Percentiles rank a stretch among this genome's conserved stretches.
These are phyloP conservation scores for Scedosporium minutisporum DNA, from an alignment of 2,329 filamentous ascomycete species.

Conservation along the genomic window DNA sequence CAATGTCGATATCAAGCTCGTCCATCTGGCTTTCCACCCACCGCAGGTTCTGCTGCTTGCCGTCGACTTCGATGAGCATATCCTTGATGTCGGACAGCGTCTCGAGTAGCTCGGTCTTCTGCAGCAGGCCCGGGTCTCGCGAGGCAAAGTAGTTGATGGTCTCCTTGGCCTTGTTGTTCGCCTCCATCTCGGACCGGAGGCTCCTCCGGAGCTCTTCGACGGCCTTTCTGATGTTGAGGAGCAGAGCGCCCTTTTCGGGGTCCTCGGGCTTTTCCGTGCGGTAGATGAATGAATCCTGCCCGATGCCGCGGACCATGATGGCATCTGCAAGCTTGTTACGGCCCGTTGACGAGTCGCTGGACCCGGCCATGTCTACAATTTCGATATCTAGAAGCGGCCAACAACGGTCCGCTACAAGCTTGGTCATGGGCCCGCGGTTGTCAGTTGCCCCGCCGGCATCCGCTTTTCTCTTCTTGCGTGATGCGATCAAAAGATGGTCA, in stretches of 20 bases:
- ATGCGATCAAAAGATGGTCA: constrained; percentile 85
- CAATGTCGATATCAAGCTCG: constrained; percentile 91
- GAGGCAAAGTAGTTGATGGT: constrained; percentile 79
- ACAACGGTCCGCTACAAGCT: constrained; percentile 86
- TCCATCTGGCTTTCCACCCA: constrained; percentile 96
- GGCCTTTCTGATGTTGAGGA: constrained; percentile 86
- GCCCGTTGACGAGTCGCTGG: constrained; percentile 41
- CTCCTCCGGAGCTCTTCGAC: constrained; percentile 85
- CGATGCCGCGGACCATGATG: constrained; percentile 78
- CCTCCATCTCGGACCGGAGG: constrained; percentile 76
- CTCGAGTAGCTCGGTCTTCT: constrained; percentile 73
- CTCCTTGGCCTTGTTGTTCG: constrained; percentile 74
- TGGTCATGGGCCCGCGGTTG: constrained; percentile 48
- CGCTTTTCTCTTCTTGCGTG: constrained; percentile 81
- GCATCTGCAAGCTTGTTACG: constrained; percentile 67
- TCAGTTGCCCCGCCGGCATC: constrained; percentile 47
- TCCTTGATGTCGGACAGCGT: constrained; percentile 71
- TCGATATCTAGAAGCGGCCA: constrained; percentile 91
- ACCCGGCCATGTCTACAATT: constrained; percentile 75
- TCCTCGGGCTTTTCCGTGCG: constrained; percentile 75
- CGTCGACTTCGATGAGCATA: constrained; percentile 90
- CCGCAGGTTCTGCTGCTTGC: constrained; percentile 88
- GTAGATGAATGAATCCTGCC: constrained; percentile 88
- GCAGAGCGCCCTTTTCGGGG: constrained; percentile 66
- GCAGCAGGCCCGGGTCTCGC: constrained; percentile 64